Evolutionary conservation across 495 filamentous ascomycete species (phyloP).

Genomic region (Xylaria castorea): DNA sequence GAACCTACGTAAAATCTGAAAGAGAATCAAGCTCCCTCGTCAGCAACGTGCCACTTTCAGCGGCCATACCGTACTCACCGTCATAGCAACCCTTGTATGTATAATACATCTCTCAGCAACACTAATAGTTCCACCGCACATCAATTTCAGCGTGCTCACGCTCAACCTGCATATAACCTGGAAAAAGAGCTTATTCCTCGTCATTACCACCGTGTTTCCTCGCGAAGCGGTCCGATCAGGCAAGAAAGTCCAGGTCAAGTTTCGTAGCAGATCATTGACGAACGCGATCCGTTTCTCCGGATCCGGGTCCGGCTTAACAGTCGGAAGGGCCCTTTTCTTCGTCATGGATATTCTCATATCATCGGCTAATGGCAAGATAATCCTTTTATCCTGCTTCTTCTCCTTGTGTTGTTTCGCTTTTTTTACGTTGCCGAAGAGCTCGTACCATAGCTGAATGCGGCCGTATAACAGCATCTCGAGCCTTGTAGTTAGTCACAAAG

Average conservation of each 20-base stretch:
- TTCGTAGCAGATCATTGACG: neutral
- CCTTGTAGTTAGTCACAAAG: neutral
- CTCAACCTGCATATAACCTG: neutral
- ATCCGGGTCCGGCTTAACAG: neutral
- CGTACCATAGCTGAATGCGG: neutral
- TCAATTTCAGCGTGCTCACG: neutral
- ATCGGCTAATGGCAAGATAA: neutral
- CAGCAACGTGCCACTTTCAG: neutral
- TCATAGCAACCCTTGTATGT: neutral
- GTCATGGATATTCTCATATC: neutral
- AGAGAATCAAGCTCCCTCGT: neutral
- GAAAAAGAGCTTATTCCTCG: neutral
- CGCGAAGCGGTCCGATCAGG: neutral
- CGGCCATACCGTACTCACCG: neutral
- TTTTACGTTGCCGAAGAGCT: neutral
- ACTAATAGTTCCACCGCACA: neutral
- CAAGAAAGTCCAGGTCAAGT: neutral
- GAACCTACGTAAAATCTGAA: conserved; percentile 10
- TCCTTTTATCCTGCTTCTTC: neutral
- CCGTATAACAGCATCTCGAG: conserved; percentile 11
- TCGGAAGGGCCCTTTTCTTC: neutral
- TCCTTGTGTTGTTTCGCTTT: neutral
- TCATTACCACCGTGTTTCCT: neutral
- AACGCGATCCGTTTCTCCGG: neutral
- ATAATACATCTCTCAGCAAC: conserved; percentile 8